A percentile compares a stretch with the other conserved stretches of the same genome.
Evolutionary conservation across 257 asterid species (phyloP).

Genomic region (Salvia splendens): DNA sequence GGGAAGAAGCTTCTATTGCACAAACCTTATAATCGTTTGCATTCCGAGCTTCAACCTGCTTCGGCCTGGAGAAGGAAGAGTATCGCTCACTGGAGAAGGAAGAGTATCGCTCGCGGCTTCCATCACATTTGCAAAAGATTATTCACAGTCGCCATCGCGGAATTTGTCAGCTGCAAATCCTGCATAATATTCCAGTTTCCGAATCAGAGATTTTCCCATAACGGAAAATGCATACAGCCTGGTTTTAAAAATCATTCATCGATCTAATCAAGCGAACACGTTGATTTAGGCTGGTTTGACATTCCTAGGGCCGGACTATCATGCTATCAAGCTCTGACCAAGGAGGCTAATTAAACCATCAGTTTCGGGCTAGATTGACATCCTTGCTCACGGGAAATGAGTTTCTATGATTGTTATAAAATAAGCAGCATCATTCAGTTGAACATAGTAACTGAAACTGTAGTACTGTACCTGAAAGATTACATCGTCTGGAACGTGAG

Average conservation of each 20-base stretch:
- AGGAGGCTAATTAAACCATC: too few species aligned
- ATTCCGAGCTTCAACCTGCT: neutral
- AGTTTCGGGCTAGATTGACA: too few species aligned
- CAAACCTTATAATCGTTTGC: slow-evolving; percentile 5
- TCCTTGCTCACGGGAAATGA: too few species aligned
- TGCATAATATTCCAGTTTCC: slow-evolving; percentile 37
- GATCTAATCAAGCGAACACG: too few species aligned
- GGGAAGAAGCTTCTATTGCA: slow-evolving; percentile 21
- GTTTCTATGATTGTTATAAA: too few species aligned
- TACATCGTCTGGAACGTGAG: slow-evolving; percentile 72
- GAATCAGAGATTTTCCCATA: neutral
- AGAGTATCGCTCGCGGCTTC: neutral
- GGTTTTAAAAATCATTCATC: too few species aligned
- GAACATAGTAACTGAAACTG: neutral
- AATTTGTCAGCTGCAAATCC: slow-evolving; percentile 72
- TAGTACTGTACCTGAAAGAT: slow-evolving; percentile 58
- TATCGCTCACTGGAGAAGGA: neutral
- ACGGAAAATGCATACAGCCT: too few species aligned
- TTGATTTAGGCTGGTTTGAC: too few species aligned
- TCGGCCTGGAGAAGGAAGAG: neutral
- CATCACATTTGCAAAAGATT: slow-evolving; percentile 53
- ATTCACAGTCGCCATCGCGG: slow-evolving; percentile 50
- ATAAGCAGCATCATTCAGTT: neutral
- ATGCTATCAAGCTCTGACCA: too few species aligned
- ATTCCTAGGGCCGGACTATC: too few species aligned